Evolutionary conservation across 345 rosid species (phyloP).

Genomic region (Dovyalis caffra): DNA sequence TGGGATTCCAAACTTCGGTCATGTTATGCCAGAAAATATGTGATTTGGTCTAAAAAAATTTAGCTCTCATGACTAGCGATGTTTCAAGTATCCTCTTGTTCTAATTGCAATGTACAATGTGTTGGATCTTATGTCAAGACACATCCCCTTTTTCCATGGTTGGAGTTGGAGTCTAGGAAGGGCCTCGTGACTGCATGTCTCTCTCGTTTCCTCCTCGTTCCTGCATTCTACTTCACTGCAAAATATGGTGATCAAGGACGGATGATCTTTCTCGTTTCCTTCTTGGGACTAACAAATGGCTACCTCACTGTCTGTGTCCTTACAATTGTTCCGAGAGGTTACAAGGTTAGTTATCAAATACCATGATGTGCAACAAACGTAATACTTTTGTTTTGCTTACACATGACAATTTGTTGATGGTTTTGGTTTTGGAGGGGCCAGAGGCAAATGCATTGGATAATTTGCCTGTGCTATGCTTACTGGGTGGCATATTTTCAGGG

Average conservation of each 20-base stretch:
- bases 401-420: background rate
- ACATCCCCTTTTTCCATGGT: conserved; percentile 53
- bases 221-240: conserved; percentile 84
- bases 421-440: conserved; percentile 56
- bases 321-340: conserved; percentile 78
- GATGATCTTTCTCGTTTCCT: conserved; percentile 72
- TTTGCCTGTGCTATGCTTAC: conserved; percentile 56
- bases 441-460: conserved; percentile 93
- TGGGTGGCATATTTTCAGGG: conserved; percentile 70
- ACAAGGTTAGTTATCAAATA: conserved; percentile 52
- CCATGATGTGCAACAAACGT: background rate
- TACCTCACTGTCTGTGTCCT: conserved; percentile 81
- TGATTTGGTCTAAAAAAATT: background rate
- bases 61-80: background rate
- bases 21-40: background rate
- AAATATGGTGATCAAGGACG: conserved; percentile 87
- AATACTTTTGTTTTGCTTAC: background rate
- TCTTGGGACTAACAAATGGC: conserved; percentile 76
- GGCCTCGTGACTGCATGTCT: conserved; percentile 49
- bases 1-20: background rate
- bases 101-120: conserved; percentile 61
- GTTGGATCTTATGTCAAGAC: conserved; percentile 68
- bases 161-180: conserved; percentile 70
- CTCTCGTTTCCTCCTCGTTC: conserved; percentile 58
- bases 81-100: conserved; percentile 66